Evolutionary conservation across 148 eudicot species (phyloP).

Genomic region (Arctostaphylos glauca): DNA sequence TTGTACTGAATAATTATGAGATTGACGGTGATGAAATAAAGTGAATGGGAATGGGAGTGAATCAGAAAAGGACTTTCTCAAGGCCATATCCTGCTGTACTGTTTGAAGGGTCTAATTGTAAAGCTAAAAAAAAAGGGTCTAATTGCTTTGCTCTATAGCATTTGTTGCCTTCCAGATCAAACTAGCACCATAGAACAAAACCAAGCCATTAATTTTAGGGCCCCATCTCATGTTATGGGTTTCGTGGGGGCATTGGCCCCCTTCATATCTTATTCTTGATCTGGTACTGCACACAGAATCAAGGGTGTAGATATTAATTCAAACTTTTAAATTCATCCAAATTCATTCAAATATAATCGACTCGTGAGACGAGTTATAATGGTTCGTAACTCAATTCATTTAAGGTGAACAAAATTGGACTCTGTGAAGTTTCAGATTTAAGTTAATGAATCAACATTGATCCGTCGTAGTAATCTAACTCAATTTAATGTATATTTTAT

Average conservation of each 20-base stretch:
- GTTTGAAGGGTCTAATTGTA: not conserved
- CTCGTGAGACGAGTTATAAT: too few relatives aligned
- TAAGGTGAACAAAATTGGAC: too few relatives aligned
- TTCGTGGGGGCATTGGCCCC: not conserved
- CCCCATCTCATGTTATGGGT: slow-evolving; percentile 7
- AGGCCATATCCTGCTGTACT: not conserved
- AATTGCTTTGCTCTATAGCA: not conserved
- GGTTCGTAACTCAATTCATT: too few relatives aligned
- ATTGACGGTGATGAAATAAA: not conserved
- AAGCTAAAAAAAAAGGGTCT: too few relatives aligned
- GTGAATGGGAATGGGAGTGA: not conserved
- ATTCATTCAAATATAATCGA: too few relatives aligned
- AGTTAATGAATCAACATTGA: too few relatives aligned
- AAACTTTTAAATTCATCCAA: too few relatives aligned
- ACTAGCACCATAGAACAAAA: not conserved
- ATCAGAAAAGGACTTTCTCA: slow-evolving; percentile 14
- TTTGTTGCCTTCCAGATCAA: slow-evolving; percentile 8
- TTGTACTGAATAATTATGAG: too few relatives aligned
- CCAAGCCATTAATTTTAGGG: not conserved
- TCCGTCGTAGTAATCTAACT: too few relatives aligned
- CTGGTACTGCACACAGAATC: not conserved
- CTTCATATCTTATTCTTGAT: not conserved
- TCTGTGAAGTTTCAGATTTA: too few relatives aligned
- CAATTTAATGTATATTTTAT: too few relatives aligned
- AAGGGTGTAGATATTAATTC: too few relatives aligned